These are phyloP conservation scores for Fusarium acutatum DNA, from an alignment of 2,329 filamentous ascomycete species.

Conservation along the genomic window DNA sequence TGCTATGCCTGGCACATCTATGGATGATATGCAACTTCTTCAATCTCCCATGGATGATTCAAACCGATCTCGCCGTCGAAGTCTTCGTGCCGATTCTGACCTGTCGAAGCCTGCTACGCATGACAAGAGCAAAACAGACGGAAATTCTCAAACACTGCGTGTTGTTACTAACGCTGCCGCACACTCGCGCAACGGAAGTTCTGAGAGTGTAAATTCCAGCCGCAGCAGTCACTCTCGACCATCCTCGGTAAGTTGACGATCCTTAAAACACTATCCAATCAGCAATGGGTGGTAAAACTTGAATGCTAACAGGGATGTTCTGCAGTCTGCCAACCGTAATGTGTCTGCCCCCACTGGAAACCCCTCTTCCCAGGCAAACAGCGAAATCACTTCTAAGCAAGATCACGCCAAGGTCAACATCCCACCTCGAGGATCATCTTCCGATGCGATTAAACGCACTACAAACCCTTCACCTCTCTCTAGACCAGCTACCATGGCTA, in stretches of 20 bases:
- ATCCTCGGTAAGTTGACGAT: constrained; percentile 67
- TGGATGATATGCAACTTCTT: constrained; percentile 76
- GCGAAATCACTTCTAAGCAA: constrained; percentile 58
- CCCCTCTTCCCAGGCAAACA: constrained; percentile 60
- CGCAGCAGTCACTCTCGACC: constrained; percentile 68
- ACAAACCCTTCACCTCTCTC: constrained; percentile 78
- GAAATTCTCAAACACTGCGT: constrained; percentile 53
- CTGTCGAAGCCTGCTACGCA: constrained; percentile 25
- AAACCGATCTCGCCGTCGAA: constrained; percentile 82
- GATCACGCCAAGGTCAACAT: constrained; percentile 67
- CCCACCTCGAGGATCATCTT: constrained; percentile 69
- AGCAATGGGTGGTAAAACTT: constrained; percentile 45
- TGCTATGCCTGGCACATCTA: constrained; percentile 56
- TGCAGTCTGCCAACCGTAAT: constrained; percentile 69
- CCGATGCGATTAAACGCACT: constrained; percentile 72
- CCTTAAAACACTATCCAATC: constrained; percentile 55
- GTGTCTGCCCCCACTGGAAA: constrained; percentile 60
- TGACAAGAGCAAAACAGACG: constrained; percentile 45
- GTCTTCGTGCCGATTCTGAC: constrained; percentile 69
- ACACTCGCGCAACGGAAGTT: constrained; percentile 63
- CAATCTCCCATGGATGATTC: constrained; percentile 69
- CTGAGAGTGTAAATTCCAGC: constrained; percentile 69
- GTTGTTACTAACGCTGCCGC: constrained; percentile 42
- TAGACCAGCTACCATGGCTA: constrained; percentile 71
- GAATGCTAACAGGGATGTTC: constrained; percentile 58